Conservation (phyloP, 1,139 yeast species). For the Dujonia santamariae region DNA sequence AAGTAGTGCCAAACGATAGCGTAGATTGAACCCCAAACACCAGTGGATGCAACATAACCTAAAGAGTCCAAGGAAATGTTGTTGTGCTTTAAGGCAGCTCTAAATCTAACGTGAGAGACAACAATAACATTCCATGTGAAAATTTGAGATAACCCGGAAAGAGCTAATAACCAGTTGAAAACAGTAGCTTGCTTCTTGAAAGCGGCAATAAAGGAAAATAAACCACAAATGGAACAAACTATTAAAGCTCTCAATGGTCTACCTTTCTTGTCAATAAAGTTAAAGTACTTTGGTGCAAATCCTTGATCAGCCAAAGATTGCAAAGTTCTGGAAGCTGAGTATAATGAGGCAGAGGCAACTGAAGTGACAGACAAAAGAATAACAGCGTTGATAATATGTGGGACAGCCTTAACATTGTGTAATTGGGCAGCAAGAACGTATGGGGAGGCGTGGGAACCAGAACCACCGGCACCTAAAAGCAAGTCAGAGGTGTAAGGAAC, state of each 20-base stretch:
- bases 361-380: slow-evolving; percentile 32
- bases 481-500: slow-evolving; percentile 30
- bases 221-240: slow-evolving; percentile 22
- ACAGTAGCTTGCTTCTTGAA: slow-evolving; percentile 29
- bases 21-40: slow-evolving; percentile 32
- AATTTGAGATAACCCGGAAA: slow-evolving; percentile 39
- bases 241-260: slow-evolving; percentile 29
- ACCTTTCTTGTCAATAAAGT: slow-evolving; percentile 28
- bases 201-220: slow-evolving; percentile 25
- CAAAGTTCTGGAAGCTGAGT: slow-evolving; percentile 32
- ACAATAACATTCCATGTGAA: slow-evolving; percentile 37
- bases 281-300: slow-evolving; percentile 29
- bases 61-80: slow-evolving; percentile 23
- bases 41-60: slow-evolving; percentile 32
- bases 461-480: slow-evolving; percentile 29
- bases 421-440: slow-evolving; percentile 31
- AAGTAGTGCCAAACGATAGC: slow-evolving; percentile 27
- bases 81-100: slow-evolving; percentile 27
- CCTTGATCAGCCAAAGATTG: slow-evolving; percentile 33
- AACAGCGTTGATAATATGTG: slow-evolving; percentile 31
- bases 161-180: slow-evolving; percentile 40
- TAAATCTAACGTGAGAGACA: slow-evolving; percentile 29
- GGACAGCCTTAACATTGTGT: slow-evolving; percentile 29
- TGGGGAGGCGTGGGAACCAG: slow-evolving; percentile 31
- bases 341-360: slow-evolving; percentile 33